Percentiles rank a stretch among this genome's conserved stretches.
These are phyloP conservation scores for Mucor circinelloides DNA, from an alignment of 371 early-diverging fungal genomes.

Conservation along the genomic window DNA sequence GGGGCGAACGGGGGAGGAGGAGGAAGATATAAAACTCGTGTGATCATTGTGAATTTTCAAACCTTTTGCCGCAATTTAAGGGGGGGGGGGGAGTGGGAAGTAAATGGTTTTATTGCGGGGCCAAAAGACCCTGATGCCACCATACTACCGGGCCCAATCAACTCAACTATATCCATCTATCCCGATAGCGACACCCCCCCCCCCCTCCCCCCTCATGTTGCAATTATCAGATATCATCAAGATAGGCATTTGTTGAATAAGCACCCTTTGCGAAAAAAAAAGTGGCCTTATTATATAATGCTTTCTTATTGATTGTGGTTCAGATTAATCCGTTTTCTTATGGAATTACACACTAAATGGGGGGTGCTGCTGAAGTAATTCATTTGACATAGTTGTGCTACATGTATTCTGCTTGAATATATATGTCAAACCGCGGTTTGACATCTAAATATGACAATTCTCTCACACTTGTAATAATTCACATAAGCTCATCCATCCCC, in stretches of 20 bases:
- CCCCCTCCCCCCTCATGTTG: too few species aligned
- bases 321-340: background rate
- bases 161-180: background rate
- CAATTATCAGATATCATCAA: background rate
- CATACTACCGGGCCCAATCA: background rate
- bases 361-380: slow-evolving; percentile 1
- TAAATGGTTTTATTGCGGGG: background rate
- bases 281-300: background rate
- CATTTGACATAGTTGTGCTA: background rate
- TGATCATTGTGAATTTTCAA: background rate
- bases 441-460: slow-evolving; percentile 18
- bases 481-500: background rate
- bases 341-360: background rate
- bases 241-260: background rate
- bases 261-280: background rate
- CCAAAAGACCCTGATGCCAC: background rate
- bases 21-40: background rate
- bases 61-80: background rate
- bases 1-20: background rate
- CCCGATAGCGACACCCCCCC: too few species aligned
- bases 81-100: background rate
- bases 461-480: slow-evolving; percentile 11
- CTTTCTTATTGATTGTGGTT: background rate
- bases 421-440: slow-evolving; percentile 27
- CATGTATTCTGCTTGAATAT: background rate